Conservation (phyloP, 441 rosid genomes). For the Omphalea diandra region DNA sequence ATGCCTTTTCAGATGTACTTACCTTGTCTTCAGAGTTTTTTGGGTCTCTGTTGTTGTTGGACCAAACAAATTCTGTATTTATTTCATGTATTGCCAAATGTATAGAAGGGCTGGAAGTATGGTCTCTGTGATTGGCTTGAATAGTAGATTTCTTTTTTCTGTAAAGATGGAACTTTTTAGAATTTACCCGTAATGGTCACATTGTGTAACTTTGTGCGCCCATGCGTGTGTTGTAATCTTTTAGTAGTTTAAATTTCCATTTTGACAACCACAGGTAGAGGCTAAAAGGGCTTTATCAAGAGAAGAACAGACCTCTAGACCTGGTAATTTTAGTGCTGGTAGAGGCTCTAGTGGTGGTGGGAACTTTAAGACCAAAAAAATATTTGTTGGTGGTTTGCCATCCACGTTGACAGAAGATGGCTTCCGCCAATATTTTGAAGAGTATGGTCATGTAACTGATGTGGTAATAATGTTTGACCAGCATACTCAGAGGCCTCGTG, state of each 20-base stretch:
- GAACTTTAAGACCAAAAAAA: constrained; percentile 65
- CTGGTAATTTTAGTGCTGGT: constrained; percentile 47
- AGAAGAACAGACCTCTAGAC: constrained; percentile 81
- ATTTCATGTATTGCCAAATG: neutral
- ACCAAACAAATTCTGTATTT: neutral
- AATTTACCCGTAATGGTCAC: neutral
- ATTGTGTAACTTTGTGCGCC: neutral
- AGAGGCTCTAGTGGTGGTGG: constrained; percentile 64
- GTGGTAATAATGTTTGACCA: constrained; percentile 95
- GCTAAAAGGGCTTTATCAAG: constrained; percentile 87
- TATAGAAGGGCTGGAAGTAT: neutral
- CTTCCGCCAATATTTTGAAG: constrained; percentile 75
- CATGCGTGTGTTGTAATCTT: neutral
- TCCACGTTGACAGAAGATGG: constrained; percentile 75
- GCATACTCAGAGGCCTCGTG: constrained; percentile 84
- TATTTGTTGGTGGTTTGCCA: constrained; percentile 94
- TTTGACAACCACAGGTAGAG: constrained; percentile 58
- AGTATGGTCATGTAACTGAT: constrained; percentile 81
- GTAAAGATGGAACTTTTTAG: neutral
- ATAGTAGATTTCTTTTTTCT: neutral
- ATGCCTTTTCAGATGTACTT: neutral
- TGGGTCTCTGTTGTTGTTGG: neutral
- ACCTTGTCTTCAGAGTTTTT: neutral
- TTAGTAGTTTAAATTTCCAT: constrained; percentile 11
- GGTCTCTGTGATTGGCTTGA: neutral